Conservation (phyloP, 2,329 filamentous ascomycete species). For the Herpotrichia juniperi region DNA sequence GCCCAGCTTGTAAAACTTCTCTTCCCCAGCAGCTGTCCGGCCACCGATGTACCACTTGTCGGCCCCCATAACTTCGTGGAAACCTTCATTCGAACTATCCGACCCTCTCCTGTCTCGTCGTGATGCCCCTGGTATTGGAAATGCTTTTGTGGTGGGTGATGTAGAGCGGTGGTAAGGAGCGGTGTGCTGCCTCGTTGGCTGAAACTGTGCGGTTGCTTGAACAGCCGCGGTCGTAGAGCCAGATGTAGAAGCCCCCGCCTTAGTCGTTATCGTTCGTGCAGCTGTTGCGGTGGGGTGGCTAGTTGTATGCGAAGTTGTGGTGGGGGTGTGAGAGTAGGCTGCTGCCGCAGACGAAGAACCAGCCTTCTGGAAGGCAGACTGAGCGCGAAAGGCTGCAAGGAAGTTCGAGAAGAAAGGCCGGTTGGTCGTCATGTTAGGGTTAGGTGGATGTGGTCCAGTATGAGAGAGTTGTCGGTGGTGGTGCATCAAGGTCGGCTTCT, state of each 20-base stretch:
- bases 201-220: constrained; percentile 46
- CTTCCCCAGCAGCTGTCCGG: constrained; percentile 75
- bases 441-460: constrained; percentile 20
- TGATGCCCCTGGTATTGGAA: constrained; percentile 42
- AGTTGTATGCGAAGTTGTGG: constrained; percentile 43
- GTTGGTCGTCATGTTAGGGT: constrained; percentile 65
- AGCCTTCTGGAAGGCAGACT: constrained; percentile 65
- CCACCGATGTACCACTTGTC: constrained; percentile 87
- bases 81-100: constrained; percentile 77
- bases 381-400: constrained; percentile 70
- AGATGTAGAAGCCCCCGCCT: constrained; percentile 36
- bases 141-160: constrained; percentile 42
- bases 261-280: constrained; percentile 47
- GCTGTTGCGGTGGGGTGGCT: constrained; percentile 47
- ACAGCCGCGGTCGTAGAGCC: constrained; percentile 47
- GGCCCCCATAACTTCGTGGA: constrained; percentile 71
- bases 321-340: constrained; percentile 40
- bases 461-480: constrained; percentile 28
- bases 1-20: constrained; percentile 80
- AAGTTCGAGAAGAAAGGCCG: constrained; percentile 71
- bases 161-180: constrained; percentile 46
- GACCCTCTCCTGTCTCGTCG: constrained; percentile 65
- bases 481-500: constrained; percentile 29
- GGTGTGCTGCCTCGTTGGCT: constrained; percentile 50
- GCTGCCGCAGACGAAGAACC: constrained; percentile 50